These are phyloP conservation scores for Fraxinus floribunda DNA, from an alignment of 305 asterid genomes.

Conservation along the genomic window DNA sequence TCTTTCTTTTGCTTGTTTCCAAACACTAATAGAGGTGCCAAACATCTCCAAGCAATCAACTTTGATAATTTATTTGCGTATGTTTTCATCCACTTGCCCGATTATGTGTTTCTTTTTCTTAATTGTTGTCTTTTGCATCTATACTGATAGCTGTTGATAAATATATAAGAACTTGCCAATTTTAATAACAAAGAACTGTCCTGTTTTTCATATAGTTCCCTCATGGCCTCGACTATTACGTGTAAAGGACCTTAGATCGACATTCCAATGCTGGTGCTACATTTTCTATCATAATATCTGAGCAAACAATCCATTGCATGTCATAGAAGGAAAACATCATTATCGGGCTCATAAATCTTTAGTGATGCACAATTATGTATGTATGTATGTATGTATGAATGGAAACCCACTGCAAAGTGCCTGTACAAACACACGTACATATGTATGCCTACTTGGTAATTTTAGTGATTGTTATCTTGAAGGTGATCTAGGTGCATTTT, in stretches of 20 bases:
- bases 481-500: neutral
- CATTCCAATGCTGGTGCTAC: constrained; percentile 7
- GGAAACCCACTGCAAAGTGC: neutral
- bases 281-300: neutral
- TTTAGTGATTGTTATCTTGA: neutral
- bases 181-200: neutral
- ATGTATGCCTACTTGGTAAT: neutral
- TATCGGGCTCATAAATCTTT: no score
- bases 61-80: constrained; percentile 75
- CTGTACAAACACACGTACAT: neutral
- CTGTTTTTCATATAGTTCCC: neutral
- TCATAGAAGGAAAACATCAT: no score
- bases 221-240: neutral
- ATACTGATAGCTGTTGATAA: constrained; percentile 3
- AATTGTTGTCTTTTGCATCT: neutral
- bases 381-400: neutral
- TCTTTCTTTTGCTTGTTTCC: constrained; percentile 87
- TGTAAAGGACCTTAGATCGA: neutral
- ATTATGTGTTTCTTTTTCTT: neutral
- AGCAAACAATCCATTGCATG: no score
- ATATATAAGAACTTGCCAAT: neutral
- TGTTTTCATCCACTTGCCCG: constrained; percentile 32
- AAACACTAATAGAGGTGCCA: constrained; percentile 54
- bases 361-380: no score
- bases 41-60: constrained; percentile 68